Evolutionary conservation across 2,329 filamentous ascomycete species (phyloP), one percentile per base, ranked within the genome.

Genomic region (Seiridium unicorne): DNA sequence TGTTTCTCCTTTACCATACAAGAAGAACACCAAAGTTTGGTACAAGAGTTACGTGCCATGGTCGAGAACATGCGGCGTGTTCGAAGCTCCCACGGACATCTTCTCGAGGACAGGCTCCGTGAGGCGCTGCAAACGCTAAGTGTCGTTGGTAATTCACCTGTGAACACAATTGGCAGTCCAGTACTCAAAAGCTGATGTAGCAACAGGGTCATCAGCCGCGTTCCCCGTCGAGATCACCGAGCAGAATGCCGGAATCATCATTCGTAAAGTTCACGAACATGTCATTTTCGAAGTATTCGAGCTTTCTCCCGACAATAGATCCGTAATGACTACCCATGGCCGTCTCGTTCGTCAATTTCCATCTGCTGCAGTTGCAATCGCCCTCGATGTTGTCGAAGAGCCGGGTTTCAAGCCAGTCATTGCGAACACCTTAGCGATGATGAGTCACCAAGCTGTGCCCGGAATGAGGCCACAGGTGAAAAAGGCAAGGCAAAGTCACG

Each of bases 401-500:
- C 1, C 51, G 0, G 61, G 47, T 0, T 72, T 75, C n/a, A 62
- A 63, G n/a, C 13, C 61, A 8, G 60, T 62, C 0, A 4, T 74
- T 0, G 60, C 65, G 1, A 62, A 65, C 1, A 70, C 68, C 0
- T 11, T 75, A 2, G 61, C 63, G 1, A 71, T 58, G 31, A 69
- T 75, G 72, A 73, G 70, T 60, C 7, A 26, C 2, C 72, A 76
- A 32, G 5, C 18, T 0, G 64, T 63, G 0, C 13, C 57, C 0
- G 67, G 62, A 3, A 68, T 64, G 49, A 61, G 62, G 1, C 57
- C 62, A 0, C 65, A 53, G 4, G 61, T 70, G 62, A 10, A 10
- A 3, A 86, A 85, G 58, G 77, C 76, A 1, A 55, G 68, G 0
- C 49, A 70, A 1, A 3, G 61, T 0, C 66, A 74, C 5, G 63